These are phyloP conservation scores for Colletotrichum sp. DNA, from an alignment of 2,329 filamentous ascomycete genomes.

Conservation along the genomic window DNA sequence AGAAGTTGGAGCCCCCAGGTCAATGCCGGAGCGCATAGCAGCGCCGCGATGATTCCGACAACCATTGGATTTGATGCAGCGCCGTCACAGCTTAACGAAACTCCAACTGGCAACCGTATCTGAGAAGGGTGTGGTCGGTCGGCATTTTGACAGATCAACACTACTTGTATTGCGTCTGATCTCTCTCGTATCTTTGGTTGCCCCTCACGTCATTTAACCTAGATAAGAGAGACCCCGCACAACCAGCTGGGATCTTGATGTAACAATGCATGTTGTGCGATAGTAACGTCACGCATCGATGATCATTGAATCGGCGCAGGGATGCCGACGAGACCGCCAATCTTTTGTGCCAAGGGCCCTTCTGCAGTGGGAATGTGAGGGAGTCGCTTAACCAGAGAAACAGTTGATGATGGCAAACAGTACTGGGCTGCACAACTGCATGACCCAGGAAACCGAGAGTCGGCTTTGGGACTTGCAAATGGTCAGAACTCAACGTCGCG, in stretches of 20 bases:
- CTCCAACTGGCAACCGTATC: neutral
- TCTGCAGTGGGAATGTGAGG: rapidly evolving
- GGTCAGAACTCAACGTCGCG: neutral
- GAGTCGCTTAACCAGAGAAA: neutral
- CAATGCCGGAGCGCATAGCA: neutral
- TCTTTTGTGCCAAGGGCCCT: neutral
- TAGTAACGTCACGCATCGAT: neutral
- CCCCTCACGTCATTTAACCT: neutral
- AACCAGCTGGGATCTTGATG: neutral
- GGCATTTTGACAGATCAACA: neutral
- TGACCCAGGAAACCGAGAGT: neutral
- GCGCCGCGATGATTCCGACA: neutral
- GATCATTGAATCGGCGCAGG: neutral
- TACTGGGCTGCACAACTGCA: neutral
- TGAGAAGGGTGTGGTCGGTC: neutral
- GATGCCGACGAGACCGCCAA: neutral
- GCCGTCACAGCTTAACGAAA: neutral
- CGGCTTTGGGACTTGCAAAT: neutral
- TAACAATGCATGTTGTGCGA: neutral
- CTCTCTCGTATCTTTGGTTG: neutral
- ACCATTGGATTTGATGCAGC: neutral
- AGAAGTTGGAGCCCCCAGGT: constrained; percentile 2
- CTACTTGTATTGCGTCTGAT: neutral
- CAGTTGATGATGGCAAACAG: neutral
- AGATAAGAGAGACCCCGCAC: neutral